Conservation (phyloP, 2,329 filamentous ascomycete species). For the Cytospora paraplurivora region DNA sequence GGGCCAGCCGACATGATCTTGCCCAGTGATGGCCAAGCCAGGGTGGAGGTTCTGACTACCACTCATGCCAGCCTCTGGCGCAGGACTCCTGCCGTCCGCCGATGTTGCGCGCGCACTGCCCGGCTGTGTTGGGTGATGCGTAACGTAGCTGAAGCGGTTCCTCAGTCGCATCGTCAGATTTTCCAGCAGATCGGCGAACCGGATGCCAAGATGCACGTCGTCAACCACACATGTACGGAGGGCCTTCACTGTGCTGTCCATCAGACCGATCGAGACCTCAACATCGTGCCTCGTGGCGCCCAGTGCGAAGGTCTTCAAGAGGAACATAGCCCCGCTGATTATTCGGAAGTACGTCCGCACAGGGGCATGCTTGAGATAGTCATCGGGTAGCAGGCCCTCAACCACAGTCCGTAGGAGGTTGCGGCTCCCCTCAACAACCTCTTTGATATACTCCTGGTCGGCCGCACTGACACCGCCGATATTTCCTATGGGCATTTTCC, state of each 20-base stretch:
- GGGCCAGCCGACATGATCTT: slow-evolving; percentile 30
- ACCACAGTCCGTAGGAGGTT: slow-evolving; percentile 78
- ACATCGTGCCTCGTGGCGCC: slow-evolving; percentile 79
- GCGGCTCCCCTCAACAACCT: slow-evolving; percentile 76
- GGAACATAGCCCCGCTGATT: slow-evolving; percentile 81
- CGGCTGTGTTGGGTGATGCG: slow-evolving; percentile 42
- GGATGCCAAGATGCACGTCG: slow-evolving; percentile 81
- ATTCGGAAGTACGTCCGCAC: slow-evolving; percentile 86
- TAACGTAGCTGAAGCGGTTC: slow-evolving; percentile 71
- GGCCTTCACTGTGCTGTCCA: slow-evolving; percentile 74
- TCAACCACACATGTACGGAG: slow-evolving; percentile 79
- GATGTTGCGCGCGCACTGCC: slow-evolving; percentile 38
- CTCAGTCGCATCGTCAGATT: slow-evolving; percentile 74
- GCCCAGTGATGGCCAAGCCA: slow-evolving; percentile 16
- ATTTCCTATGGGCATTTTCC: slow-evolving; percentile 64
- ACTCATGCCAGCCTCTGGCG: slow-evolving; percentile 33
- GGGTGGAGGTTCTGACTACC: slow-evolving; percentile 27
- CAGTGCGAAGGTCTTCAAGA: slow-evolving; percentile 81
- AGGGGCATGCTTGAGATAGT: slow-evolving; percentile 79
- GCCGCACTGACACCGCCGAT: slow-evolving; percentile 65
- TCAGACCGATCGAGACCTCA: slow-evolving; percentile 71
- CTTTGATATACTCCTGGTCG: slow-evolving; percentile 72
- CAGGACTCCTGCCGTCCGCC: slow-evolving; percentile 46
- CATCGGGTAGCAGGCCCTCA: slow-evolving; percentile 71
- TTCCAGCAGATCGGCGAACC: slow-evolving; percentile 81